These are phyloP conservation scores for Leucogyrophana mollusca DNA, from an alignment of 768 basidiomycete genomes.

Conservation along the genomic window DNA sequence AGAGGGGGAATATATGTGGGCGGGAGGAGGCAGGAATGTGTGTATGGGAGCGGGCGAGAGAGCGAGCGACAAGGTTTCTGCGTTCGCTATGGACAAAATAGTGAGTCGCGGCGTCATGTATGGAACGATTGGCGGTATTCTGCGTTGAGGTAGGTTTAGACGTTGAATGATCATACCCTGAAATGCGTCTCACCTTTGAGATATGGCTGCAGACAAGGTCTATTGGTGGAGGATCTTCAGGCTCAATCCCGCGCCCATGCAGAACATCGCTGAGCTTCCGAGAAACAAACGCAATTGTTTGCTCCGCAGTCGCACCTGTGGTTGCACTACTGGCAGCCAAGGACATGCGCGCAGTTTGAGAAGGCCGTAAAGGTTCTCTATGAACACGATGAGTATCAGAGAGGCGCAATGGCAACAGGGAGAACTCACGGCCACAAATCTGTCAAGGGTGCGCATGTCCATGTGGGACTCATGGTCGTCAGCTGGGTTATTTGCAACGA, in stretches of 20 bases:
- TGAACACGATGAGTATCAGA: constrained; percentile 10
- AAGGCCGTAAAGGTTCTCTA: constrained; percentile 45
- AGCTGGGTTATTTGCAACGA: constrained; percentile 55
- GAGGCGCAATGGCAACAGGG: background rate
- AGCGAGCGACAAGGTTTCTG: constrained; percentile 38
- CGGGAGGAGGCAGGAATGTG: constrained; percentile 55
- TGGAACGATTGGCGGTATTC: constrained; percentile 11
- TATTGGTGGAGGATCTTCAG: constrained; percentile 49
- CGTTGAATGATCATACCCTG: background rate
- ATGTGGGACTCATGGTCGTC: constrained; percentile 64
- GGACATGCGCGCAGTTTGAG: constrained; percentile 45
- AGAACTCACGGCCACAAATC: constrained; percentile 43
- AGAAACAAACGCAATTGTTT: constrained; percentile 50
- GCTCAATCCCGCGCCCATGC: constrained; percentile 40
- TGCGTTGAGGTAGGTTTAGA: constrained; percentile 2
- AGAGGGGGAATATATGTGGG: constrained; percentile 73
- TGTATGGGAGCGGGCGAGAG: constrained; percentile 41
- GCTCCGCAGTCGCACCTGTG: constrained; percentile 34
- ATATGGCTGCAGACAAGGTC: constrained; percentile 51
- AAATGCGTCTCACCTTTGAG: constrained; percentile 36
- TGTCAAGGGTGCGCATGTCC: constrained; percentile 51
- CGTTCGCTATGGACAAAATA: constrained; percentile 54
- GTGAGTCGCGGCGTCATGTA: constrained; percentile 28
- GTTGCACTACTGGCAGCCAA: constrained; percentile 42
- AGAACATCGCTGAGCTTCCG: constrained; percentile 51